Conservation (phyloP, 345 rosid species). For the Melaleuca quinquenervia region DNA sequence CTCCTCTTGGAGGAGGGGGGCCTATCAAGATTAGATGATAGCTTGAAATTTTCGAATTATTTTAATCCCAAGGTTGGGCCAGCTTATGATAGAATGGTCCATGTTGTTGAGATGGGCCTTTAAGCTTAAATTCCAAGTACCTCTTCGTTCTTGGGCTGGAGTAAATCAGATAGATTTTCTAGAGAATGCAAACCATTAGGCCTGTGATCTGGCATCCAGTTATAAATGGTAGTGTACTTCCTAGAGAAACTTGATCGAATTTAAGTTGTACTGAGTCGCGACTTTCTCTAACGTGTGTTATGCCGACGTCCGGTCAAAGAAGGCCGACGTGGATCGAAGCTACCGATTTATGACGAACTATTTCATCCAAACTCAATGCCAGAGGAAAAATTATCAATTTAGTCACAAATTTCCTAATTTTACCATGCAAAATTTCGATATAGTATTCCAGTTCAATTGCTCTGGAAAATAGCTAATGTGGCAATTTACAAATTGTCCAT, state of each 20-base stretch:
- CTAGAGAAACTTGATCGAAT: background rate
- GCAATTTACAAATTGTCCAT: too few species aligned
- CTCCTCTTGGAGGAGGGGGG: background rate
- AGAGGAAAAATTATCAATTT: too few species aligned
- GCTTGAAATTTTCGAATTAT: background rate
- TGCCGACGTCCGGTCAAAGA: fast-evolving
- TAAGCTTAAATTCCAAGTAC: background rate
- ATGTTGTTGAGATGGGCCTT: background rate
- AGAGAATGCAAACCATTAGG: background rate
- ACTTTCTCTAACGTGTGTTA: background rate
- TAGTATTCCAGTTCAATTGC: too few species aligned
- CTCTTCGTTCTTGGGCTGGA: background rate
- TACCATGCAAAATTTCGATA: too few species aligned
- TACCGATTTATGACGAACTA: background rate
- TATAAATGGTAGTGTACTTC: background rate
- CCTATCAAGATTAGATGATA: background rate
- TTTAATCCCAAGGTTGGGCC: background rate
- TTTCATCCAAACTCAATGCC: background rate
- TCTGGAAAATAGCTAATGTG: too few species aligned
- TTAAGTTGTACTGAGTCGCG: background rate
- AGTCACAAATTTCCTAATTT: too few species aligned
- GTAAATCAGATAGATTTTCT: background rate
- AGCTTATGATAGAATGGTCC: background rate
- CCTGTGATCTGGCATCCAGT: background rate
- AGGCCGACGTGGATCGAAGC: background rate